Percentiles rank a stretch among this genome's conserved stretches.
These are phyloP conservation scores for Silene coronaria DNA, from an alignment of 179 eudicot species.

Conservation along the genomic window DNA sequence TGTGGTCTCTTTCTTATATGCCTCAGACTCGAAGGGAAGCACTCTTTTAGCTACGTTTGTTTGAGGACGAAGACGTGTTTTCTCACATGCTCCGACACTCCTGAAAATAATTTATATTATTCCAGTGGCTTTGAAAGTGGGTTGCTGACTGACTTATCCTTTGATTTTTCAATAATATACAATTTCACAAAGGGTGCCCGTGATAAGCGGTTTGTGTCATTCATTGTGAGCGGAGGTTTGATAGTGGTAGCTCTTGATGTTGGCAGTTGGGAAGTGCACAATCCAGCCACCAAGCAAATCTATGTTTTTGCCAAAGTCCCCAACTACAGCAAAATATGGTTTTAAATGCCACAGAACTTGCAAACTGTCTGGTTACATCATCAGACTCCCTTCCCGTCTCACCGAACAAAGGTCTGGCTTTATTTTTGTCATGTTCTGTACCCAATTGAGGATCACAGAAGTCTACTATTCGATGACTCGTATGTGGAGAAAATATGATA, in stretches of 20 bases:
- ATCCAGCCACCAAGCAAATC: neutral
- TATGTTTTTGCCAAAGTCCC: neutral
- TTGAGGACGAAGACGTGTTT: neutral
- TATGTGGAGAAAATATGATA: neutral
- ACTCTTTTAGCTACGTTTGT: neutral
- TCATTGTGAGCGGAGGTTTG: neutral
- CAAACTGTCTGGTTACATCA: neutral
- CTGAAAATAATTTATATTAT: neutral
- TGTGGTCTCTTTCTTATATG: neutral
- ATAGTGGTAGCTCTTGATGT: neutral
- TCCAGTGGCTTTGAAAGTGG: neutral
- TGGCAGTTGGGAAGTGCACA: neutral
- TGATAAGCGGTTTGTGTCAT: neutral
- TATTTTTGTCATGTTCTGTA: neutral
- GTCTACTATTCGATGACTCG: neutral
- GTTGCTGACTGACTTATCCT: neutral
- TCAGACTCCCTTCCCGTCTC: neutral
- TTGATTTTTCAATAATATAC: neutral
- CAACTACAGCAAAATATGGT: neutral
- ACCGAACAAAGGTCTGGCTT: neutral
- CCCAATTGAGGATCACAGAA: neutral
- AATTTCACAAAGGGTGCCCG: neutral
- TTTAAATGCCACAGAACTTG: neutral
- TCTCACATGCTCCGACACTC: neutral
- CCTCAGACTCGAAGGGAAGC: neutral